These are phyloP conservation scores for Heterobasidion irregulare DNA, from an alignment of 1,284 basidiomycete species.

Conservation along the genomic window DNA sequence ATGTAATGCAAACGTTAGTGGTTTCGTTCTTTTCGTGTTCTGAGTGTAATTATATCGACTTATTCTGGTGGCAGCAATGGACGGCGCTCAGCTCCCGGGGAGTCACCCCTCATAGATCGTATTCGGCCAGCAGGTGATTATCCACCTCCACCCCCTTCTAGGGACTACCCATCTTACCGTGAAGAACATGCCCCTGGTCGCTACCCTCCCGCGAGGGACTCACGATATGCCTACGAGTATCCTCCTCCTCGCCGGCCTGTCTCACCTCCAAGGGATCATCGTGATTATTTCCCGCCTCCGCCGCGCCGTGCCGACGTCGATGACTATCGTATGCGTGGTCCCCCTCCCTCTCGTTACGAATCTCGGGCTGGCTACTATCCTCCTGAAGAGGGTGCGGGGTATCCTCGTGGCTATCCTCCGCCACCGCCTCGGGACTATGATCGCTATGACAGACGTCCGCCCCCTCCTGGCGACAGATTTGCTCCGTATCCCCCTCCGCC, in stretches of 20 bases:
- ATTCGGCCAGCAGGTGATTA: constrained; percentile 41
- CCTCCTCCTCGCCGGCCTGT: constrained; percentile 44
- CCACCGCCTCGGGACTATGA: constrained; percentile 48
- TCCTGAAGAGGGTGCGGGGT: constrained; percentile 20
- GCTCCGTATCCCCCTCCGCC: constrained; percentile 24
- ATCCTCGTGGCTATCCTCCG: constrained; percentile 36
- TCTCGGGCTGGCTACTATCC: constrained; percentile 26
- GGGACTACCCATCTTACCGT: constrained; percentile 38
- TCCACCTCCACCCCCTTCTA: constrained; percentile 28
- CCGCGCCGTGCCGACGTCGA: constrained; percentile 55
- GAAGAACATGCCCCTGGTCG: constrained; percentile 44
- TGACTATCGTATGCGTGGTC: constrained; percentile 49
- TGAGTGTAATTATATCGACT: constrained; percentile 4
- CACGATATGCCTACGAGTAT: constrained; percentile 46
- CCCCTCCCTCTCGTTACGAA: constrained; percentile 34
- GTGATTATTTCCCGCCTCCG: constrained; percentile 46
- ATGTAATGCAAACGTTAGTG: constrained; percentile 29
- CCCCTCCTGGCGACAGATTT: constrained; percentile 29
- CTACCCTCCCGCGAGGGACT: constrained; percentile 35
- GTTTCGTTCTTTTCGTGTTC: background rate
- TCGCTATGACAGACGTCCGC: constrained; percentile 49
- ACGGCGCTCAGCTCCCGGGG: constrained; percentile 24
- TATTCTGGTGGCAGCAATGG: constrained; percentile 7
- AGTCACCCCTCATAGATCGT: constrained; percentile 46
- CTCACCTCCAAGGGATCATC: constrained; percentile 56